Evolutionary conservation across 1,139 yeast species (phyloP), one percentile per base, ranked within the genome.

Genomic region (Diutina sp.): DNA sequence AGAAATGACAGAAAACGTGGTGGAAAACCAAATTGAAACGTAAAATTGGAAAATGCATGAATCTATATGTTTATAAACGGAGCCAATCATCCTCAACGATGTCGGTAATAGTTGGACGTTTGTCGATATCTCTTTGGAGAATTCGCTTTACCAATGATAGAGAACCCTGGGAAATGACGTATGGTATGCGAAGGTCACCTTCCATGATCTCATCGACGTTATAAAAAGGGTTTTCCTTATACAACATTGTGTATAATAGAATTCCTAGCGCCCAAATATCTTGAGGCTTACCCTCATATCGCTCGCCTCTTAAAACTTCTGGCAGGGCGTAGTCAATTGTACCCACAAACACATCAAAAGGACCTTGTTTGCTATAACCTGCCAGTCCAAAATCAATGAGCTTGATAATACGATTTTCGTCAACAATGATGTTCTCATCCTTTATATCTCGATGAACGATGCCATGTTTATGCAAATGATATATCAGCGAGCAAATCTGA

Each of bases 231-330:
- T 91, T 91, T 67, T 93, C 98, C 66, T 90, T 90, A 73, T 87
- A 91, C n/a, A 90, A 77, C 67, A 93, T 79, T 0, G 97, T 93
- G 71, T 90, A 93, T 28, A 93, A 72, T 59, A 93, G 73, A 25
- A 93, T 87, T 1, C 99, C 99, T 65, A 91, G 75, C 0, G 98
- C 97, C 99, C 99, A 93, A 1, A 91, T 84, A 69, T 93, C 99
- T 68, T 93, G 99, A 0, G 96, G 93, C 67, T 82, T 85, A 25
- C 99, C 99, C 58, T 83, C 89, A 66, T 93, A 93, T 38, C 90
- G 86, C 59, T 84, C 85, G 8, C 98, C 99, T 56, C 85, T 79
- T 45, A 93, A 75, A 0, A 93, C 97, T 69, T 93, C 99, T 0
- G 99, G 98, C 0, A 97, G 95, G 0, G 98, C 98, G 68, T 91